Evolutionary conservation across 768 basidiomycete genomes (phyloP), one percentile per base, ranked within the genome.

Genomic region (Lactifluus volemus): DNA sequence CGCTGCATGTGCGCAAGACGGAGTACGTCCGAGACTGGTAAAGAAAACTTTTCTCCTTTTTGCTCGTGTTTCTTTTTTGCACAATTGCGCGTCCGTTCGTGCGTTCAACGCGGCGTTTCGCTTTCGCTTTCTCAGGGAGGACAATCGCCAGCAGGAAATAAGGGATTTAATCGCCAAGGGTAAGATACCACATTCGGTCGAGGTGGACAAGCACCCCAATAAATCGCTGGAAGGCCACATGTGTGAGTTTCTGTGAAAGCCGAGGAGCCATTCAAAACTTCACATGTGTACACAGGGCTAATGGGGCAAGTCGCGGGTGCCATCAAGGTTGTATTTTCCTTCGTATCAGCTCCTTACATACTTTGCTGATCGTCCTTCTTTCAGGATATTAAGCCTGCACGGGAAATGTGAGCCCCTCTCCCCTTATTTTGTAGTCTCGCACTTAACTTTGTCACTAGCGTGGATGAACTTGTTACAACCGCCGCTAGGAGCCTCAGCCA

Each of bases 321-420:
- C 25, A 85, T 90, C 62, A 77, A 81, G 52, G 83, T 19, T 32
- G 25, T 47, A n/a, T 10, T 47, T 38, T 17, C 44, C 3, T 21
- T 11, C 32, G 14, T n/a, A n/a, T 19, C 47, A 42, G 32, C 63
- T 38, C 29, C 1, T 15, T 4, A 29, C 32, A 55, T 21, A 21
- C 15, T 53, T 36, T 57, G 38, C 61, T 67, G 29, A 66, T 50
- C 34, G 7, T 59, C 30, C 3, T 50, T 65, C 34, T n/a, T 51
- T 9, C 55, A 84, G 82, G 88, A 92, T 48, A 83, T 95, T 69
- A 87, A 89, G 69, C 85, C 91, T 1, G 93, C 92, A 5, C 88
- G 86, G 71, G 81, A 82, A 60, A 95, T 95, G 88, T 89, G 67
- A 71, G 84, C 74, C 25, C 25, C 44, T 19, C 38, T 19, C n/a